Conservation (phyloP, 768 basidiomycete genomes). For the Pisolithus tinctorius region DNA sequence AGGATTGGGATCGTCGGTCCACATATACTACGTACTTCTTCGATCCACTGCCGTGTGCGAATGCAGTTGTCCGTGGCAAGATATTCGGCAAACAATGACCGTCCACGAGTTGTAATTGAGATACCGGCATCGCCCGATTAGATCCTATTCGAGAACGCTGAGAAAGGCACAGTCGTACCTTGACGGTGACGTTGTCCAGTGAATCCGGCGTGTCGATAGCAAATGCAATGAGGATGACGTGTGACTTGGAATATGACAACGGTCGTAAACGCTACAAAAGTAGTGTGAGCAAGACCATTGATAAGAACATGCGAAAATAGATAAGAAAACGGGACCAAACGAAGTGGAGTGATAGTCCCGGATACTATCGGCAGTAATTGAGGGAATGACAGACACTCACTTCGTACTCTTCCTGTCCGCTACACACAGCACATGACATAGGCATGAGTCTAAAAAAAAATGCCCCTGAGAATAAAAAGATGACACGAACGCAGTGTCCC, state of each 20-base stretch:
- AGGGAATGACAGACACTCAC: slow-evolving; percentile 29
- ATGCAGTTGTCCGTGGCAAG: slow-evolving; percentile 7
- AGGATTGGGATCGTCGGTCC: slow-evolving; percentile 89
- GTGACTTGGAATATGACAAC: slow-evolving; percentile 96
- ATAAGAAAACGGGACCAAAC: too few species aligned
- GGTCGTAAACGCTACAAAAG: slow-evolving; percentile 75
- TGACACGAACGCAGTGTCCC: slow-evolving; percentile 94
- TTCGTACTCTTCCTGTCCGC: slow-evolving; percentile 99
- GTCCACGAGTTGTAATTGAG: not conserved
- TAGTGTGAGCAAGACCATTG: too few species aligned
- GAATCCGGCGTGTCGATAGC: slow-evolving; percentile 95
- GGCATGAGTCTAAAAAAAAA: not conserved
- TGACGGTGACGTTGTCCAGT: slow-evolving; percentile 89
- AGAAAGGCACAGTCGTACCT: slow-evolving; percentile 42
- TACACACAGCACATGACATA: slow-evolving; percentile 25
- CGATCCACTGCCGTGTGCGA: slow-evolving; percentile 71
- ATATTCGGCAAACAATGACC: slow-evolving; percentile 1
- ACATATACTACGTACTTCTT: slow-evolving; percentile 96
- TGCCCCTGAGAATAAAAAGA: not conserved
- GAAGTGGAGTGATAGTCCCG: too few species aligned
- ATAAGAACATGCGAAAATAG: too few species aligned
- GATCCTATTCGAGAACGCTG: not conserved
- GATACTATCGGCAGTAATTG: too few species aligned
- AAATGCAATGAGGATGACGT: slow-evolving; percentile 97
- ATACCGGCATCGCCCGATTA: not conserved